Evolutionary conservation across 2,329 filamentous ascomycete genomes (phyloP).

Genomic region (Scopulariopsis brevicaulis): DNA sequence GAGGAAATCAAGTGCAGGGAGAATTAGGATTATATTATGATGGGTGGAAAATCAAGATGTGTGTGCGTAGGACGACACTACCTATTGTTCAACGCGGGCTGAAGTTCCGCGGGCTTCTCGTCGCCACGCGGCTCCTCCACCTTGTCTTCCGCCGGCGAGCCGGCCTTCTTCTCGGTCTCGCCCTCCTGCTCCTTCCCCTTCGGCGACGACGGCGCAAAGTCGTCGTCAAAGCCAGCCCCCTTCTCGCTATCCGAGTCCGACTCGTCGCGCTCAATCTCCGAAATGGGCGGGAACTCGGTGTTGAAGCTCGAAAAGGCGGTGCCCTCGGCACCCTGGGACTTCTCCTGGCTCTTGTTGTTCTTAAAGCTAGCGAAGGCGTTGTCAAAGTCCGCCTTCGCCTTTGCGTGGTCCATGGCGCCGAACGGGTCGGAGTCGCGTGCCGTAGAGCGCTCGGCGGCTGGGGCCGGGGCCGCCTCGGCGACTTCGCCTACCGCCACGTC

Average conservation of each 20-base stretch:
- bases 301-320: constrained; percentile 41
- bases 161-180: constrained; percentile 8
- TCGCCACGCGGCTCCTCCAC: not conserved
- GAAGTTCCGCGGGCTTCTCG: not conserved
- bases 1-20: not conserved
- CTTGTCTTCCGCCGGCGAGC: not conserved
- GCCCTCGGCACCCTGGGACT: constrained; percentile 17
- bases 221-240: constrained; percentile 76
- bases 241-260: constrained; percentile 69
- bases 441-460: not conserved
- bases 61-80: not conserved
- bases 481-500: constrained; percentile 1
- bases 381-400: constrained; percentile 73
- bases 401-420: constrained; percentile 37
- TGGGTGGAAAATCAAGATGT: not conserved
- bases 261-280: constrained; percentile 70
- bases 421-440: constrained; percentile 33
- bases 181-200: constrained; percentile 18
- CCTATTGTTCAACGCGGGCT: not conserved
- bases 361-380: constrained; percentile 71
- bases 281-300: constrained; percentile 85
- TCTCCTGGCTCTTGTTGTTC: constrained; percentile 37
- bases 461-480: constrained; percentile 4
- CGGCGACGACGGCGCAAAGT: constrained; percentile 63
- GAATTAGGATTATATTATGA: not conserved